Evolutionary conservation across 1,284 basidiomycete genomes (phyloP), one percentile per base, ranked within the genome.

Genomic region (Malassezia pachydermatis): DNA sequence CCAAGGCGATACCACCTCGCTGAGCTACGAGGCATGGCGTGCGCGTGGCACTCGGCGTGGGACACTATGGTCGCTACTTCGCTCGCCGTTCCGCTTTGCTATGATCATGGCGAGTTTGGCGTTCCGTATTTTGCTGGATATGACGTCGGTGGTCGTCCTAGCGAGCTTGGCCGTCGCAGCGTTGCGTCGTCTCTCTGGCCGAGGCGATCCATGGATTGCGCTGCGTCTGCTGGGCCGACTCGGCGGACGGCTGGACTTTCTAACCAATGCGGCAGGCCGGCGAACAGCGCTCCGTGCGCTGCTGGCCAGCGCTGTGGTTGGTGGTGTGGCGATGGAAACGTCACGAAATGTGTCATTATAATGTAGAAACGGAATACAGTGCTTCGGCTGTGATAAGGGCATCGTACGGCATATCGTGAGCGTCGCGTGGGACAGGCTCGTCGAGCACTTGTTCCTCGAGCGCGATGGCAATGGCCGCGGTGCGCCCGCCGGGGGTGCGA

Each of bases 191-290:
- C 16, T 59, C 4, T 55, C 57, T 5, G 60, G 60, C 6, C 36
- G 51, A 14, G 59, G 60, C 20, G 60, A 63, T 35, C 60, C 60
- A 13, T 52, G 56, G 30, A 20, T 63, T 16, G 24, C 55, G 28
- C 29, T 61, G 20, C 35, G 57, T 5, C 30, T 61, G 29, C 36
- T 57, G 6, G 36, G 54, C 7, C 50, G 27, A 6, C 30, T 41
- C 11, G 28, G 44, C 29, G 41, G 28, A 25, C 43, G 43, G 0
- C 24, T 51, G 9, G 17, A n/a, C 8, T 47, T 41, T 19, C 38
- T 52, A 23, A 3, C 38, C 35, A 19, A 25, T 3, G 44, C 50
- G 14, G 45, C 44, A 16, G 42, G 47, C 25, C 50, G 50, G 22
- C 50, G 45, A 7, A 34, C 45, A 14, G 24, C 38, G 11, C 9